Conservation (phyloP, 257 asterid genomes). For the Solanum medicagineum region DNA sequence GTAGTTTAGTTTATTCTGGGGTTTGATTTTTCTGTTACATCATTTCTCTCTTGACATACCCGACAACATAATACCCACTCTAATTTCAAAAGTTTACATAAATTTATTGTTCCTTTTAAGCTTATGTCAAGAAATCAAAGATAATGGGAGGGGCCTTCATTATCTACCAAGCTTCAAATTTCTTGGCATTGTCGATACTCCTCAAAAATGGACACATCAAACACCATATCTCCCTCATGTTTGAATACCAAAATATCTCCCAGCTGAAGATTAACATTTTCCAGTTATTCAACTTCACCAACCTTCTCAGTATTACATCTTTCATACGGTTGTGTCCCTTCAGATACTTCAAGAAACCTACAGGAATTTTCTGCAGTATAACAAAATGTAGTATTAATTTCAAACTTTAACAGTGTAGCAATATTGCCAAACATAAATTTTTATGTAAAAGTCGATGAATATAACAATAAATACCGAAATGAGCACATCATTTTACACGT, state of each 20-base stretch:
- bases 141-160: too few relatives aligned
- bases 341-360: neutral
- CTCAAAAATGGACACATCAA: neutral
- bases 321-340: neutral
- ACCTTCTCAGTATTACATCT: neutral
- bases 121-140: too few relatives aligned
- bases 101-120: too few relatives aligned
- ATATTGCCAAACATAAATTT: too few relatives aligned
- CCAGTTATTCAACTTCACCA: neutral
- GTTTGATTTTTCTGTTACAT: neutral
- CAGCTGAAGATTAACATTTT: neutral
- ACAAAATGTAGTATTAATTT: neutral
- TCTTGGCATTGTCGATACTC: neutral
- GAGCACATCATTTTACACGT: too few relatives aligned
- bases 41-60: neutral
- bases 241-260: neutral
- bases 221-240: neutral
- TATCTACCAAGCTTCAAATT: neutral
- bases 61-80: too few relatives aligned
- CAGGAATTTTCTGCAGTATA: neutral
- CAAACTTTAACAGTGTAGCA: too few relatives aligned
- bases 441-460: too few relatives aligned
- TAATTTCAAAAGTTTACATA: too few relatives aligned
- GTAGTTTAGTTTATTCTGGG: neutral
- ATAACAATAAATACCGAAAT: too few relatives aligned